Conservation (phyloP, 2,329 filamentous ascomycete genomes). For the Penicillium sp. region DNA sequence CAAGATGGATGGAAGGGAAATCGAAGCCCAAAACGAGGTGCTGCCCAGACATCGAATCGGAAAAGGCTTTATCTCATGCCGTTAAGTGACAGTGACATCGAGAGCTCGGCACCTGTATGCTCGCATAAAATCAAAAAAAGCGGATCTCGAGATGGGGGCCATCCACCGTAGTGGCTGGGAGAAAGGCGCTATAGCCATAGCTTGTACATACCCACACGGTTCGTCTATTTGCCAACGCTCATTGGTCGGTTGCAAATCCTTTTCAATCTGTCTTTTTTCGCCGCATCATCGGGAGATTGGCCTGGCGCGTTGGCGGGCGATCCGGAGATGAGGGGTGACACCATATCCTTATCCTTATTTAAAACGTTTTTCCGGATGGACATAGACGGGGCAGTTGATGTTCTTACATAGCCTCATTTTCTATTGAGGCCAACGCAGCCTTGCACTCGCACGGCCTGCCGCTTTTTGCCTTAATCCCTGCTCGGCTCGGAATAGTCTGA, state of each 20-base stretch:
- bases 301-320: conserved; percentile 15
- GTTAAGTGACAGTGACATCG: neutral
- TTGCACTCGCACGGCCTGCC: conserved; percentile 7
- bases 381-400: no score
- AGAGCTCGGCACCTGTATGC: neutral
- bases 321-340: conserved; percentile 15
- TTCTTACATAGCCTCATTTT: neutral
- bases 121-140: conserved; percentile 2
- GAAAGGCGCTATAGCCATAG: conserved; percentile 26
- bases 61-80: neutral
- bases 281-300: conserved; percentile 16
- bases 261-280: conserved; percentile 17
- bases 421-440: neutral
- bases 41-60: neutral
- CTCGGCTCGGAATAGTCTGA: conserved; percentile 13
- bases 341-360: conserved; percentile 1
- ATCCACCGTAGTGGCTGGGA: conserved; percentile 25
- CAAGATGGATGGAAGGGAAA: neutral
- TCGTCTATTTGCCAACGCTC: conserved; percentile 15
- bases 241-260: conserved; percentile 24
- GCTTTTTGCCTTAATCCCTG: conserved; percentile 12
- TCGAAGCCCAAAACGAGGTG: neutral
- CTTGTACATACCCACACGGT: conserved; percentile 25
- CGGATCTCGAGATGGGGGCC: conserved; percentile 20
- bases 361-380: neutral